Percentiles rank a stretch among this genome's conserved stretches.
phyloP scores from a whole-genome alignment of 2,329 filamentous ascomycete species.

The Botrytis squamosa region DNA sequence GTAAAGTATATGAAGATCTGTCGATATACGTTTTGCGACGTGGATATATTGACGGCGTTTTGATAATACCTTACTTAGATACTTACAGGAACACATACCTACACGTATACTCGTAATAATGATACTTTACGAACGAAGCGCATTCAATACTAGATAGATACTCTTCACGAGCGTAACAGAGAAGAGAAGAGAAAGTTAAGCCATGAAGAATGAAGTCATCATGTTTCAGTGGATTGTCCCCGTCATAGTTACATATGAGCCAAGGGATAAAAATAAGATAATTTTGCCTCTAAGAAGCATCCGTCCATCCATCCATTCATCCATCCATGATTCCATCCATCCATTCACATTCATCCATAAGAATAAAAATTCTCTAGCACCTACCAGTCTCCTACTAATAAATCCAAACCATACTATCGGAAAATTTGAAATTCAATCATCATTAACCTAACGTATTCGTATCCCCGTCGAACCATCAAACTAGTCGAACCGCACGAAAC shows the following conservation, averaged over 20 bases:
- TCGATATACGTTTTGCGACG: not conserved
- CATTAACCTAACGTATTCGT: not conserved
- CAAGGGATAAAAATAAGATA: not conserved
- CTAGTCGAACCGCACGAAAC: not conserved
- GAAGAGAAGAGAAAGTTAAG: not conserved
- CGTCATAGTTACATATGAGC: not conserved
- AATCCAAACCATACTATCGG: constrained; percentile 5
- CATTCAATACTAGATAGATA: not conserved
- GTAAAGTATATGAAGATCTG: not conserved
- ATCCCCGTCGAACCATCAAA: not conserved
- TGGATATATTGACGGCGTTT: not conserved
- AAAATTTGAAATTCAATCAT: not conserved
- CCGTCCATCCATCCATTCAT: not conserved
- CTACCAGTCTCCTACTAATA: not conserved
- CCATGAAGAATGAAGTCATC: not conserved
- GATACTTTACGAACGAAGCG: not conserved
- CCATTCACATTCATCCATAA: too few relatives aligned
- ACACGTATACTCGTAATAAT: not conserved
- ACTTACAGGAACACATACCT: not conserved
- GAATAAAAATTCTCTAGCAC: not conserved
- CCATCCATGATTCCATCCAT: too few relatives aligned
- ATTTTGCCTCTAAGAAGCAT: not conserved
- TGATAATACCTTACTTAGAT: not conserved
- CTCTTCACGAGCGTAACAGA: not conserved
- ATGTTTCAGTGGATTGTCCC: not conserved